Evolutionary conservation across 2,329 filamentous ascomycete species (phyloP), one percentile per base, ranked within the genome.

Genomic region (Trichoderma polysporum): DNA sequence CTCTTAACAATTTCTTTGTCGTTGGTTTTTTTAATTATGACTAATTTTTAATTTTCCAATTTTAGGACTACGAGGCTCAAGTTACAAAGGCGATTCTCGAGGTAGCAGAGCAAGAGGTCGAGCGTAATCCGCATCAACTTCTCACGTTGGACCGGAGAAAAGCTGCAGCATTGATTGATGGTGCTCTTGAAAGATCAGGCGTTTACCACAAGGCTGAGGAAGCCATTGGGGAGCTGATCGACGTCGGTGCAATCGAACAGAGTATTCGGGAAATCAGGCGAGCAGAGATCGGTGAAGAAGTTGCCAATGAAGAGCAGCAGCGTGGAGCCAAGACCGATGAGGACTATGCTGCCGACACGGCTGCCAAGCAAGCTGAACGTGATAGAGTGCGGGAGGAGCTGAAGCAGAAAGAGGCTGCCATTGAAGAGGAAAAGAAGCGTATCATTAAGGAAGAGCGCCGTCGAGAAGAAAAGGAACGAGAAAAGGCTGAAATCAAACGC

Each of bases 111-210:
- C 82, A 86, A 67, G 91, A 95, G 78, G 85, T 94, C 70, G 91
- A 94, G 70, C 87, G 88, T 69, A 91, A 94, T 72, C 87, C 91
- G 0, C 84, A 85, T 31, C 86, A 88, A 68, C 86, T 94, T 10
- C 84, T 94, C 4, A 89, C 89, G 17, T 86, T 92, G 59, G 90
- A 93, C 73, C 88, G 90, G 19, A 84, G 87, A 67, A 91, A 93
- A 75, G 90, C 91, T 4, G 88, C 89, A 1, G 87, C 90, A 0
- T 84, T 96, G 4, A 89, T 94, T 47, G 91, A 94, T 75, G 91
- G 92, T 66, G 90, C 90, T 1, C 86, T 92, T 19, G 91, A 94
- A 73, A 87, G 92, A 68, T 90, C 88, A 22, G 90, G 90, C 29
- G 87, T 93, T 31, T 95, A 94, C 73, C 87, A 90, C 68, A 86